Conservation (phyloP, 306 rosid genomes). For the Geum urbanum region DNA sequence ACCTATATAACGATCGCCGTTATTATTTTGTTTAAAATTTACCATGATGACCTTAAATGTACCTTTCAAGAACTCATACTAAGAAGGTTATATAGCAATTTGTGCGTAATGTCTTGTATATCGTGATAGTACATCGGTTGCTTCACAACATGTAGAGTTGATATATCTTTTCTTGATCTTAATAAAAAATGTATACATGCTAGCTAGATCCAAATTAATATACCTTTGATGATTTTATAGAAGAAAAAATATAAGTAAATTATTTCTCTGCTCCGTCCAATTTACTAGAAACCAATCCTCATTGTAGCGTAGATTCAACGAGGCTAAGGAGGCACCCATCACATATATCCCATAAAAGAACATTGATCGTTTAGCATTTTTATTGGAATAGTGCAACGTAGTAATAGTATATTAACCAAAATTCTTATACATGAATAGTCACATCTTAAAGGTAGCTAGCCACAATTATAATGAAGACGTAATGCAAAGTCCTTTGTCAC, state of each 20-base stretch:
- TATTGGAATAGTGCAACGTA: not conserved
- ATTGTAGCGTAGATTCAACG: slow-evolving; percentile 5
- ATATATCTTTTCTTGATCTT: too few species aligned
- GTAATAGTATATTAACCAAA: not conserved
- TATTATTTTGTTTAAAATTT: too few species aligned
- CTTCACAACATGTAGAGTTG: too few species aligned
- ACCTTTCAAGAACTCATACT: too few species aligned
- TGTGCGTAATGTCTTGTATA: too few species aligned
- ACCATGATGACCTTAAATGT: too few species aligned
- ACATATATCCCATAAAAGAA: not conserved
- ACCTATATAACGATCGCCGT: too few species aligned
- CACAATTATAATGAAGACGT: not conserved
- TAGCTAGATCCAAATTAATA: too few species aligned
- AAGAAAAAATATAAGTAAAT: not conserved
- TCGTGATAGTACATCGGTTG: too few species aligned
- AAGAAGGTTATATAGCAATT: too few species aligned
- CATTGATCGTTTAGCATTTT: not conserved
- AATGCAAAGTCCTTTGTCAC: not conserved
- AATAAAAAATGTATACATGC: too few species aligned
- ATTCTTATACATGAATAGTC: not conserved
- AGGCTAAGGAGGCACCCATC: not conserved
- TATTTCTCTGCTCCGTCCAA: not conserved
- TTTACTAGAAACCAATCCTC: not conserved
- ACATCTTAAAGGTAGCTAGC: not conserved
- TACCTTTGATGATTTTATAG: too few species aligned